phyloP scores from a whole-genome alignment of 768 basidiomycete species.

The Lentinula edodes region DNA sequence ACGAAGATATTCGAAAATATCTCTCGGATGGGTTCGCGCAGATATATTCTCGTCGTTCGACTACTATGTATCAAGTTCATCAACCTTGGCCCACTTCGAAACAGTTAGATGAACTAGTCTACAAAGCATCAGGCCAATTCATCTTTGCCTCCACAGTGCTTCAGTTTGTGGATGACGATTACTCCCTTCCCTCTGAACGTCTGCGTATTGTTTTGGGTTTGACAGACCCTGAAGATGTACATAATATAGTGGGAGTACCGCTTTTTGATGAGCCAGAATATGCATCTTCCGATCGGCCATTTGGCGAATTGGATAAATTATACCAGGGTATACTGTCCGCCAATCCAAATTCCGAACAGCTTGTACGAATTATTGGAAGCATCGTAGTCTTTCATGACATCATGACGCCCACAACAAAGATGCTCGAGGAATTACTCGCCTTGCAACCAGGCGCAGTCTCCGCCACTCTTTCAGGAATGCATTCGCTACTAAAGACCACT shows the following conservation, averaged over 20 bases:
- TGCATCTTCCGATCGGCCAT: background rate
- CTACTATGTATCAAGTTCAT: background rate
- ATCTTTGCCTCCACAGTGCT: constrained; percentile 22
- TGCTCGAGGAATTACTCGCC: background rate
- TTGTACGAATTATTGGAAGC: background rate
- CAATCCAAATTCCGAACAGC: background rate
- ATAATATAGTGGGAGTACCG: background rate
- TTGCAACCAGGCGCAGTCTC: background rate
- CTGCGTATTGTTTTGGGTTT: background rate
- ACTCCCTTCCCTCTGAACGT: background rate
- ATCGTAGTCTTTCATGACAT: background rate
- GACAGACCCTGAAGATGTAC: background rate
- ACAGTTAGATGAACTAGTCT: background rate
- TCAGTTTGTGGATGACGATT: constrained; percentile 16
- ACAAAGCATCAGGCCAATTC: constrained; percentile 17
- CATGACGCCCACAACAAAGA: background rate
- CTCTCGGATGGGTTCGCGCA: background rate
- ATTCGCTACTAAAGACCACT: background rate
- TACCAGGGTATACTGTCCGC: background rate
- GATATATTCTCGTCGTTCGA: background rate
- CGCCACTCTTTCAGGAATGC: background rate
- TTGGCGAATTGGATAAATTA: background rate
- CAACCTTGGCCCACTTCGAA: background rate
- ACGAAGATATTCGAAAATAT: background rate
- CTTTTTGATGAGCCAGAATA: background rate